phyloP scores from a whole-genome alignment of 108 stramenopile species.

The Stephanodiscus minutulus region DNA sequence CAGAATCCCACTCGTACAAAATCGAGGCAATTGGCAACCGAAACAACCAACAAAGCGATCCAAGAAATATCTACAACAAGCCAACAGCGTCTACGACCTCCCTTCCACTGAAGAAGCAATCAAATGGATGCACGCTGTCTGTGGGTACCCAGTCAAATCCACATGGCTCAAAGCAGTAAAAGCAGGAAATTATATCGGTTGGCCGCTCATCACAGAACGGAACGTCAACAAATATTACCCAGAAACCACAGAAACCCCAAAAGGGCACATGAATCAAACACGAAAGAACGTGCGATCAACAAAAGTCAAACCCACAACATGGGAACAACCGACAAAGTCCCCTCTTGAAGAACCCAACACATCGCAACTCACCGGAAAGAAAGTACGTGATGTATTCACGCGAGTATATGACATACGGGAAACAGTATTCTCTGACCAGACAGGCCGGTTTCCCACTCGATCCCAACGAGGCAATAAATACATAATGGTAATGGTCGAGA shows the following conservation, averaged over 20 bases:
- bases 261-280: constrained; percentile 23
- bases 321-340: neutral
- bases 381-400: neutral
- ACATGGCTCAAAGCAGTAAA: constrained; percentile 10
- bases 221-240: constrained; percentile 14
- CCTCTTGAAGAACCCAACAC: no score
- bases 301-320: neutral
- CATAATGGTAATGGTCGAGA: constrained; percentile 37
- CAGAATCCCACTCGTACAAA: no score
- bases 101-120: no score
- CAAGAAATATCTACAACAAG: no score
- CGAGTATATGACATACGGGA: neutral
- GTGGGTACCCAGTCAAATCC: constrained; percentile 16
- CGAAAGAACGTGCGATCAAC: neutral
- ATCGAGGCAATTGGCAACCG: no score
- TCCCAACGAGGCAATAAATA: constrained; percentile 9
- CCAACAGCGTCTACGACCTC: neutral
- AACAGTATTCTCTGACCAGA: constrained; percentile 24
- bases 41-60: no score
- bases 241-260: constrained; percentile 18
- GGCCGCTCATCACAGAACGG: constrained; percentile 17
- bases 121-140: constrained; percentile 3
- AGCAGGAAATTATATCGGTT: constrained; percentile 13
- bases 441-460: constrained; percentile 20
- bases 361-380: neutral